Evolutionary conservation across 2,329 filamentous ascomycete genomes (phyloP).

Genomic region (Mollisia scopiformis): DNA sequence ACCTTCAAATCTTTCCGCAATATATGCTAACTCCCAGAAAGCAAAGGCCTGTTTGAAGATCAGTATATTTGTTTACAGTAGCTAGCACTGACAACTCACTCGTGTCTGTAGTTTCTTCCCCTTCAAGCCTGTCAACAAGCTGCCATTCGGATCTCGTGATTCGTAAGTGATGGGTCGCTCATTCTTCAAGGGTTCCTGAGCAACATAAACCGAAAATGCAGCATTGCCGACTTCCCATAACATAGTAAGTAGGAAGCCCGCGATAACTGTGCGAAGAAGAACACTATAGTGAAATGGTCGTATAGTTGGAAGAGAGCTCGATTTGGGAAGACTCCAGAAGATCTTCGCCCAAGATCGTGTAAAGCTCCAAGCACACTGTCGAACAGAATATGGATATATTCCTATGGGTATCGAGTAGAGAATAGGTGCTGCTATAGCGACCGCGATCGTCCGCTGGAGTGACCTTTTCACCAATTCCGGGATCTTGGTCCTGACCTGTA

Average conservation of each 20-base stretch:
- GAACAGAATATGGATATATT: conserved; percentile 65
- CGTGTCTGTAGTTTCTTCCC: conserved; percentile 79
- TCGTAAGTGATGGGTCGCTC: conserved; percentile 81
- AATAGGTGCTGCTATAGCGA: conserved; percentile 44
- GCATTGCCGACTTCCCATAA: conserved; percentile 79
- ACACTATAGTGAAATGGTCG: conserved; percentile 62
- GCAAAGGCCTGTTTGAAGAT: conserved; percentile 67
- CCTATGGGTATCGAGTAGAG: conserved; percentile 49
- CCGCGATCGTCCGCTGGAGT: conserved; percentile 38
- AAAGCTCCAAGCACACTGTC: conserved; percentile 68
- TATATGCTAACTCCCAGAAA: conserved; percentile 86
- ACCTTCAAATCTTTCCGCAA: conserved; percentile 73
- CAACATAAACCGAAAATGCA: conserved; percentile 80
- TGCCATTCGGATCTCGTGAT: conserved; percentile 90
- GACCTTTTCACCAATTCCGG: conserved; percentile 37
- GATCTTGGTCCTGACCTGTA: conserved; percentile 41
- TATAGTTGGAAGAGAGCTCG: conserved; percentile 62
- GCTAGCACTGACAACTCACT: conserved; percentile 47
- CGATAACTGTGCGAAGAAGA: conserved; percentile 57
- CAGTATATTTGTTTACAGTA: conserved; percentile 7
- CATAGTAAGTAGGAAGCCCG: conserved; percentile 68
- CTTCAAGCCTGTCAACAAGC: conserved; percentile 80
- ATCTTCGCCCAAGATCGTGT: conserved; percentile 71
- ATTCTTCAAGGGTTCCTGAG: conserved; percentile 81
- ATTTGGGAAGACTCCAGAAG: conserved; percentile 76